Base-by-base conservation (phyloP, 306 rosid species). In the Cucurbita moschata region DNA sequence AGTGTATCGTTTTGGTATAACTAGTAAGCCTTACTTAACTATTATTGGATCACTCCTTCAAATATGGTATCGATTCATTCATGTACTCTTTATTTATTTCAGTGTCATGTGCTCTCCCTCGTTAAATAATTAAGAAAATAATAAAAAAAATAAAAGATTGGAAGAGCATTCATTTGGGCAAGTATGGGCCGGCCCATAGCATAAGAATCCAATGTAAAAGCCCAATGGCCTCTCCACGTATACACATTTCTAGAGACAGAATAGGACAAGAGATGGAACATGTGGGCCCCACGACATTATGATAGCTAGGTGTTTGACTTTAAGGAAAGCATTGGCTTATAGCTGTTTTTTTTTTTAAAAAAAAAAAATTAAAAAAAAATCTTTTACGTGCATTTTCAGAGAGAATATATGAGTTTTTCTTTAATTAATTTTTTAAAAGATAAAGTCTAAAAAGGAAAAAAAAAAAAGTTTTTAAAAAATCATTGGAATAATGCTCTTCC, bases 281-380 rank as follows among this genome's bases (percentile, higher is more conserved):
- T 67, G 10, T 21, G 42, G 54, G 73, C 6, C 73, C 72, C 73
- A 46, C 73, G 47, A 21, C 0, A 46, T 67, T 67, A 67, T 46
- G 42, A 46, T 13, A 12, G 73, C 4, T 67, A 67, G 13, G 56
- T 67, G 73, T 67, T 67, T 67, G 73, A 67, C 73, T 67, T 86
- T 83, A 82, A 85, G 78, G 39, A 83, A 81, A 85, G 75, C 84
- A 30, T 58, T 75, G 77, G 79, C 57, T 79, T 77, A 61, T 61
- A 77, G 66, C 42, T 78, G 59, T 52, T 71, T 81, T 77, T n/a
- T 62, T 62, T 62, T 43, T 46, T 19, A 9, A 46, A 46, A 7
- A 3, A 26, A 26, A 26, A n/a, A n/a, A n/a, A 26, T 23, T 23
- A 26, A 26, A 26, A 26, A 26, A 30, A 30, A 30, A 30, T 30